A percentile compares a stretch with the other conserved stretches of the same genome.
These are phyloP conservation scores for Malassezia furfur DNA, from an alignment of 1,284 basidiomycete genomes.

Conservation along the genomic window DNA sequence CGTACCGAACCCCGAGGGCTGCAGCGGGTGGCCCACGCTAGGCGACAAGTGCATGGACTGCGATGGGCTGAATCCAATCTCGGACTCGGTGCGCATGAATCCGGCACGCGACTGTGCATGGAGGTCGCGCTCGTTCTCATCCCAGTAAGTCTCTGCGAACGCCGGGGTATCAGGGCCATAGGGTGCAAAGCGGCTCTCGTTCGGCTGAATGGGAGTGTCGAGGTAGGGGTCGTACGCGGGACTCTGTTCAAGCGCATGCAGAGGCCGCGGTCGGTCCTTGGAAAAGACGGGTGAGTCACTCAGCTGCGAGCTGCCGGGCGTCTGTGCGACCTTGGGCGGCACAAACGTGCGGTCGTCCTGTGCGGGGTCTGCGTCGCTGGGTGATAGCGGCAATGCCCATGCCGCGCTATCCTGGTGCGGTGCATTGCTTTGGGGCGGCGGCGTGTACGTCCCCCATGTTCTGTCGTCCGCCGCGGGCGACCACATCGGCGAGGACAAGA, in stretches of 20 bases:
- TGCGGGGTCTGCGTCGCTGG: neutral
- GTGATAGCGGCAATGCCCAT: no score
- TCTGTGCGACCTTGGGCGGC: neutral
- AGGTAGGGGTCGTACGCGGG: neutral
- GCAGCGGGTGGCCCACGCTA: neutral
- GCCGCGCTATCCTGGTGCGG: no score
- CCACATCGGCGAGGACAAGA: no score
- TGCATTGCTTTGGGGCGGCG: no score
- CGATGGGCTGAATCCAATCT: neutral
- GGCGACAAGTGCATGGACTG: neutral
- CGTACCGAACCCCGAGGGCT: neutral
- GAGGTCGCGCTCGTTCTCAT: slow-evolving; percentile 3
- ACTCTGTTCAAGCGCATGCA: neutral
- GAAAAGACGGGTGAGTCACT: neutral
- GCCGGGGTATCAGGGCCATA: neutral
- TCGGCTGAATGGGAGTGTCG: neutral
- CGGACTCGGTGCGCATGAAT: no score
- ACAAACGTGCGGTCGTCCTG: neutral
- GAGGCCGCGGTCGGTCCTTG: neutral
- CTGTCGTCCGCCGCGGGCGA: no score
- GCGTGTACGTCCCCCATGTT: neutral
- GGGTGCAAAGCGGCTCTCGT: neutral
- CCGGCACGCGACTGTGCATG: neutral
- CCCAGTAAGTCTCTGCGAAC: slow-evolving; percentile 13
- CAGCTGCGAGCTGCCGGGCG: neutral